Evolutionary conservation across 208 protist genomes (phyloP), one percentile per base, ranked within the genome.

Genomic region (Porcisia deanei): DNA sequence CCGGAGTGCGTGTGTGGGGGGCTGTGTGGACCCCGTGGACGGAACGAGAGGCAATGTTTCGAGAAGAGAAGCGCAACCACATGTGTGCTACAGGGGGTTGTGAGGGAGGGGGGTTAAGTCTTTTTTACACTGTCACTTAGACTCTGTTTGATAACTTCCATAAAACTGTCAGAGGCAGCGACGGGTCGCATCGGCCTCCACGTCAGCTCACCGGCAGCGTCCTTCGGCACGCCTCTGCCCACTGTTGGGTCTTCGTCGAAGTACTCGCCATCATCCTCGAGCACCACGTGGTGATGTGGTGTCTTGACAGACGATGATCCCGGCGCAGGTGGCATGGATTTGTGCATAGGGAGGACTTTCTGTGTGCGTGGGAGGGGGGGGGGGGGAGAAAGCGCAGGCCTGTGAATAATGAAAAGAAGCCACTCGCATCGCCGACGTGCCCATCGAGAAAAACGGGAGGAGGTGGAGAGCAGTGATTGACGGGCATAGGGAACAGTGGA

Each of bases 241-340:
- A 92, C 86, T 2, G 89, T 94, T 12, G 87, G 89, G 71, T 96
- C 91, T 66, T 94, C 89, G 47, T 96, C 91, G 70, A 96, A 96
- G 73, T 91, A 88, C 73, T 96, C 91, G 8, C 89, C 89, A 7
- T 89, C 89, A 39, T 96, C 89, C 57, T 90, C 85, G 37, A 91
- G 82, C 34, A 91, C 82, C 1, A 92, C 88, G 71, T 94, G 88
- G 30, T 76, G 71, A 22, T 57, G 49, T n/a, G 53, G 52, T 1
- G 59, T 6, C 7, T 65, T 18, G 10, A 49, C n/a, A 14, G 67
- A 57, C 7, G 78, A 55, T 8, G 72, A 73, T 55, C 20, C 39
- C 39, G 57, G 34, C 34, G 53, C 20, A 20, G 68, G 45, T 60
- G 68, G 1, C 68, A 72, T 61, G n/a, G 12, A 30, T 54, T 39